phyloP scores from a whole-genome alignment of 2,329 filamentous ascomycete species.

The Colletotrichum sp. region DNA sequence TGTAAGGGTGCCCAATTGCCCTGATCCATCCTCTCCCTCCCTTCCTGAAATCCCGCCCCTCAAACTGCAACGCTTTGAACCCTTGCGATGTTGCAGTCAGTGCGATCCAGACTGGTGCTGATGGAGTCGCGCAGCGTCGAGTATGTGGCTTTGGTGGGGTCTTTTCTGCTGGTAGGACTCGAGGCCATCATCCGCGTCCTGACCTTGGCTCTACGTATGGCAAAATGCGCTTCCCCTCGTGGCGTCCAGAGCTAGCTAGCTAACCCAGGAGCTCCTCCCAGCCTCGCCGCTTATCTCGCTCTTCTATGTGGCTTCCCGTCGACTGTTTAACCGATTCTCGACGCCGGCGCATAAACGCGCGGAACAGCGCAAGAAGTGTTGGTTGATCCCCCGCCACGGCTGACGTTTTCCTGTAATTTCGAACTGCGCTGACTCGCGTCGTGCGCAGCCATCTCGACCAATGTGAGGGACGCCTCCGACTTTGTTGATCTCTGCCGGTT shows the following conservation, averaged over 20 bases:
- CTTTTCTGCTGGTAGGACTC: slow-evolving; percentile 80
- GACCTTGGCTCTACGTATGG: slow-evolving; percentile 83
- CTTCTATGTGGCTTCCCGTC: slow-evolving; percentile 82
- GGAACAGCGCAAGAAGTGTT: slow-evolving; percentile 70
- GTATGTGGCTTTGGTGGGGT: slow-evolving; percentile 85
- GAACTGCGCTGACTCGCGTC: slow-evolving; percentile 55
- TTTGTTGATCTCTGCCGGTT: slow-evolving; percentile 93
- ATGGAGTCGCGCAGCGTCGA: slow-evolving; percentile 63
- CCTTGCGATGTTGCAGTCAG: slow-evolving; percentile 8
- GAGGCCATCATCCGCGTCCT: slow-evolving; percentile 85
- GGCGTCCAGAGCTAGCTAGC: background rate
- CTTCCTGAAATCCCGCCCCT: background rate
- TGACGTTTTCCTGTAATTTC: slow-evolving; percentile 21
- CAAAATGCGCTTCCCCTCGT: slow-evolving; percentile 19
- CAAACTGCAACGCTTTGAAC: slow-evolving; percentile 11
- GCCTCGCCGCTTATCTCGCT: slow-evolving; percentile 81
- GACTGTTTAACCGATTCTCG: slow-evolving; percentile 80
- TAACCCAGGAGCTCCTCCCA: slow-evolving; percentile 36
- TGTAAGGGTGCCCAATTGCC: slow-evolving; percentile 41
- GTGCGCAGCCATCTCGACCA: slow-evolving; percentile 70
- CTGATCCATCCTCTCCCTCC: background rate
- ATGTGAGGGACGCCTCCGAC: slow-evolving; percentile 85
- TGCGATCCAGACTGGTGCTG: slow-evolving; percentile 11
- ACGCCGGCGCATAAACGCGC: slow-evolving; percentile 72
- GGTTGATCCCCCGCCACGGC: slow-evolving; percentile 22